Conservation (phyloP, 2,329 filamentous ascomycete species). For the Hypoxylon rubiginosum region DNA sequence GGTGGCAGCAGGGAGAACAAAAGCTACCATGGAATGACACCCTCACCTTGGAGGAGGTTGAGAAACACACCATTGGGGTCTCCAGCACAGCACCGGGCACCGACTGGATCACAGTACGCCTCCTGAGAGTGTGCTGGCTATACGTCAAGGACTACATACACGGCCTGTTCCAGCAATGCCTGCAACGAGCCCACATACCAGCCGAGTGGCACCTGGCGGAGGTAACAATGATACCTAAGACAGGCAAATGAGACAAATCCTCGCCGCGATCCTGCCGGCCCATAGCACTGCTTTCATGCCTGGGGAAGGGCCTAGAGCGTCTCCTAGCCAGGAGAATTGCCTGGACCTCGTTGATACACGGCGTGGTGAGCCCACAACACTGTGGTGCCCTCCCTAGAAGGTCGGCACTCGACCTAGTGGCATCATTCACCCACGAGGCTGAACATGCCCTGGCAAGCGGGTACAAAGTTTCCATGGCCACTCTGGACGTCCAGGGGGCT, state of each 20-base stretch:
- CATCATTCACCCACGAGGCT: not conserved
- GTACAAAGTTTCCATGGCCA: not conserved
- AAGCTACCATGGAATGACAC: not conserved
- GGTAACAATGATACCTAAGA: constrained; percentile 55
- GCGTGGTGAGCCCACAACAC: not conserved
- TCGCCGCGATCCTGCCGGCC: not conserved
- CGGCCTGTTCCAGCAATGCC: not conserved
- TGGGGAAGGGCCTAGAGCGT: constrained; percentile 45
- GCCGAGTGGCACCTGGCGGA: constrained; percentile 54
- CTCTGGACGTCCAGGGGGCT: not conserved
- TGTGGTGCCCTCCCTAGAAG: not conserved
- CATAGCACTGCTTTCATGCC: constrained; percentile 43
- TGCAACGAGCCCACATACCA: not conserved
- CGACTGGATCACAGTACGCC: constrained; percentile 4
- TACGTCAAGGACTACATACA: not conserved
- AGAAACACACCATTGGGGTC: not conserved
- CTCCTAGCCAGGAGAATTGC: not conserved
- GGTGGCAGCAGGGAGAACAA: not conserved
- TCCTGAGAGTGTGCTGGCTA: constrained; percentile 5
- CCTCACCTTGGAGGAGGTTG: not conserved
- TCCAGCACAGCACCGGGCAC: not conserved
- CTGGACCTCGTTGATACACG: not conserved
- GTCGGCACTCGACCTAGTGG: not conserved
- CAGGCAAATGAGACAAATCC: constrained; percentile 54
- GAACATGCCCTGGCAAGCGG: not conserved